Conservation (phyloP, 768 basidiomycete species). For the Mycena belliarum region DNA sequence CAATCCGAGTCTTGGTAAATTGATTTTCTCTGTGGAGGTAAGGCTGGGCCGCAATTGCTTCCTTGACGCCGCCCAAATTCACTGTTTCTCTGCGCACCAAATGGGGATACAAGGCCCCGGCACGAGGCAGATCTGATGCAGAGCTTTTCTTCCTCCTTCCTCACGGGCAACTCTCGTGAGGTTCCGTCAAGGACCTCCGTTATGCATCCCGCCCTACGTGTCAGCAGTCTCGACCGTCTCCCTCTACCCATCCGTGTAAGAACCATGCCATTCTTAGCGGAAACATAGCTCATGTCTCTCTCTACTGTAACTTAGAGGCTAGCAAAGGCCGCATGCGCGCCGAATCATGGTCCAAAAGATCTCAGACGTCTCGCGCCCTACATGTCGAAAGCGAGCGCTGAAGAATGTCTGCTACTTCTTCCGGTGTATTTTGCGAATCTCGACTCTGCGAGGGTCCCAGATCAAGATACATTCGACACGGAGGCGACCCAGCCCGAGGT, state of each 20-base stretch:
- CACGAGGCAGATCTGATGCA: too few relatives aligned
- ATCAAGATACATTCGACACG: neutral
- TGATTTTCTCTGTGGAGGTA: too few relatives aligned
- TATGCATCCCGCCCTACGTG: neutral
- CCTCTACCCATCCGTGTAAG: neutral
- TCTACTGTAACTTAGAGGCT: neutral
- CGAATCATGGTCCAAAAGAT: neutral
- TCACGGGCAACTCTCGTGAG: too few relatives aligned
- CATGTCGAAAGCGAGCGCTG: neutral
- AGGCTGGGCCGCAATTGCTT: too few relatives aligned
- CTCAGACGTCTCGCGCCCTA: neutral
- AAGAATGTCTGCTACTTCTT: neutral
- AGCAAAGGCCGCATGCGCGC: neutral
- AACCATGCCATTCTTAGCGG: too few relatives aligned
- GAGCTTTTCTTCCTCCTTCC: too few relatives aligned
- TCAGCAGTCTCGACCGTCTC: neutral
- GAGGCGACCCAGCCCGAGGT: neutral
- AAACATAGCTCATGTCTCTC: too few relatives aligned
- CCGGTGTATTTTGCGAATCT: constrained; percentile 5
- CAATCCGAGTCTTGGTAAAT: too few relatives aligned
- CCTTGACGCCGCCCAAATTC: too few relatives aligned
- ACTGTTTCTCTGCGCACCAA: too few relatives aligned
- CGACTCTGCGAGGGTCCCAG: neutral
- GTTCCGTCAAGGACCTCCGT: too few relatives aligned
- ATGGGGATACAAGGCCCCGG: too few relatives aligned